These are phyloP conservation scores for Myrica gale DNA, from an alignment of 306 rosid species.

Conservation along the genomic window DNA sequence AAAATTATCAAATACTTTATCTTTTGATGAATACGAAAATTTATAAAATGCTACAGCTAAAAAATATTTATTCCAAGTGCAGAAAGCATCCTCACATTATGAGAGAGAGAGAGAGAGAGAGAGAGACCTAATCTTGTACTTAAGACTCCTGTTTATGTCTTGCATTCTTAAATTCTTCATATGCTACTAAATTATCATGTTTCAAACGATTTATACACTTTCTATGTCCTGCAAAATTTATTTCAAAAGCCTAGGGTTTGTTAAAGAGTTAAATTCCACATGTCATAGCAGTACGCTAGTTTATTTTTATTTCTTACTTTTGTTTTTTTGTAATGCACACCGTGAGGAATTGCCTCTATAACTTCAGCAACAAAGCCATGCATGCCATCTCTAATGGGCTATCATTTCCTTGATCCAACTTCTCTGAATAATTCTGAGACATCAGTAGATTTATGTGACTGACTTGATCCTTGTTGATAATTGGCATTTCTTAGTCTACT, in stretches of 20 bases:
- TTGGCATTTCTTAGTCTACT: neutral
- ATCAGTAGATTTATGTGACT: neutral
- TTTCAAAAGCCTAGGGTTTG: too few species aligned
- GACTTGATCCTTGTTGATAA: neutral
- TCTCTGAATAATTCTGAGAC: neutral
- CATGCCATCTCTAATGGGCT: neutral
- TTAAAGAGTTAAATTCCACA: neutral
- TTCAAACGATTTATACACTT: too few species aligned
- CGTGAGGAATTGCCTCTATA: neutral
- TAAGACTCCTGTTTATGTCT: neutral
- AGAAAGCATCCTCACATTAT: neutral
- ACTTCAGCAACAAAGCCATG: neutral
- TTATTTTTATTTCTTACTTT: neutral
- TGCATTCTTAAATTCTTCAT: too few species aligned
- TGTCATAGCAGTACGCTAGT: neutral
- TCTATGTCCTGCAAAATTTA: too few species aligned
- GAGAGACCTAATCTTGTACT: neutral
- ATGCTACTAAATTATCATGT: too few species aligned
- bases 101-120: neutral
- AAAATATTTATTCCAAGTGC: neutral
- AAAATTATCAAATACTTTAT: constrained; percentile 1
- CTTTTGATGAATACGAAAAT: neutral
- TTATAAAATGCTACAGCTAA: neutral
- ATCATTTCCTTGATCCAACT: neutral
- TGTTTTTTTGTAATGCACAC: neutral